A percentile compares a stretch with the other conserved stretches of the same genome.
phyloP scores from a whole-genome alignment of 2,329 filamentous ascomycete species.

The Daldinia eschscholtzii region DNA sequence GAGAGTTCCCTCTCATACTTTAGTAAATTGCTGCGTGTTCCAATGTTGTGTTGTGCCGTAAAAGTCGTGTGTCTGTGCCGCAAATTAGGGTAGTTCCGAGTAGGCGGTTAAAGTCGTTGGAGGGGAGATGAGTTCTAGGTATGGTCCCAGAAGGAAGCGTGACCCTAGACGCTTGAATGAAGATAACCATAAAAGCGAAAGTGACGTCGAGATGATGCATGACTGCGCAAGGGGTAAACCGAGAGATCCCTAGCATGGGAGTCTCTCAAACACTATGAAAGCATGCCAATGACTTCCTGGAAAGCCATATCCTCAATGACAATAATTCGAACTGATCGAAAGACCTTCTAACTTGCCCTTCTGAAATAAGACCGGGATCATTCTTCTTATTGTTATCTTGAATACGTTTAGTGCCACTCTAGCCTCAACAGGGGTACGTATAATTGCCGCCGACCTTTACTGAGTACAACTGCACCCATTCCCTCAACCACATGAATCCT shows the following conservation, averaged over 20 bases:
- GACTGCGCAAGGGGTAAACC: not conserved
- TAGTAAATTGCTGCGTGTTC: conserved; percentile 5
- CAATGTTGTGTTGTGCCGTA: not conserved
- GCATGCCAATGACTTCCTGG: not conserved
- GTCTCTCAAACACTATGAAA: not conserved
- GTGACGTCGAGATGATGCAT: conserved; percentile 10
- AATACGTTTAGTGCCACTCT: not conserved
- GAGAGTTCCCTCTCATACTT: conserved; percentile 7
- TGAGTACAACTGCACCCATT: not conserved
- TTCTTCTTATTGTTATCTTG: not conserved
- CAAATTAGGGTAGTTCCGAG: not conserved
- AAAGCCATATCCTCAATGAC: not conserved
- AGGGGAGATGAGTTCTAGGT: not conserved
- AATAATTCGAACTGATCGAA: not conserved
- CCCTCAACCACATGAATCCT: not conserved
- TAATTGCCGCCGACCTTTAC: conserved; percentile 1
- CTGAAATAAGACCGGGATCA: conserved; percentile 1
- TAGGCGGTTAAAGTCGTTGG: not conserved
- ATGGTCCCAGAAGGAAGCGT: not conserved
- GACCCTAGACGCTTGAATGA: conserved; percentile 1
- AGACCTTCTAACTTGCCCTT: not conserved
- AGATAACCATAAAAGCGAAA: not conserved
- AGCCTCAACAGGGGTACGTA: conserved; percentile 8
- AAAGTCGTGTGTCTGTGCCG: not conserved
- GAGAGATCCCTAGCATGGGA: not conserved